phyloP scores from a whole-genome alignment of 2,329 filamentous ascomycete species.

The Xylariaceae sp. region DNA sequence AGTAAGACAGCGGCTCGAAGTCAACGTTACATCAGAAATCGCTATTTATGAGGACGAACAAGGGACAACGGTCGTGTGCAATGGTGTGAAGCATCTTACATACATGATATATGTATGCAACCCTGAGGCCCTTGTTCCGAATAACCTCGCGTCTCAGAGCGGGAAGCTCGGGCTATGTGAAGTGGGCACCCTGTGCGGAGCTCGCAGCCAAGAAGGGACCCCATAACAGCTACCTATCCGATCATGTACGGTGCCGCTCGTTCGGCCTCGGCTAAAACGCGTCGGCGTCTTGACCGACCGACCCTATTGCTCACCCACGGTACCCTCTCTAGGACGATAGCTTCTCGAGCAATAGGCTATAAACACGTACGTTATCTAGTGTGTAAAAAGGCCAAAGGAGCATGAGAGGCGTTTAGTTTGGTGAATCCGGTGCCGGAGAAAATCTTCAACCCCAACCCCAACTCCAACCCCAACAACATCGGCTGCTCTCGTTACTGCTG shows the following conservation, averaged over 20 bases:
- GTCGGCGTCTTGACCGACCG: no score
- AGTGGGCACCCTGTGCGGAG: neutral
- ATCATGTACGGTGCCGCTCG: neutral
- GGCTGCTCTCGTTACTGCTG: no score
- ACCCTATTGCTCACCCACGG: no score
- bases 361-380: no score
- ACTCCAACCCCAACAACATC: no score
- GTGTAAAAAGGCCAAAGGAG: no score
- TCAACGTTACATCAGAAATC: slow-evolving; percentile 3
- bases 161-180: neutral
- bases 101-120: slow-evolving; percentile 15
- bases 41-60: neutral
- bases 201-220: neutral
- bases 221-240: neutral
- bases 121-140: neutral
- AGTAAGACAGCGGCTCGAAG: neutral
- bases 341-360: no score
- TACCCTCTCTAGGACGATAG: no score
- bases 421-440: no score
- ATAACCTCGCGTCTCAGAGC: neutral
- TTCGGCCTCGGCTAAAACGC: neutral
- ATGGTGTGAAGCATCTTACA: slow-evolving; percentile 17
- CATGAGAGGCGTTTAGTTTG: no score
- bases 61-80: neutral
- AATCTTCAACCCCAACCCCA: no score